Conservation (phyloP, 441 rosid genomes). For the Aquilaria agallochum region DNA sequence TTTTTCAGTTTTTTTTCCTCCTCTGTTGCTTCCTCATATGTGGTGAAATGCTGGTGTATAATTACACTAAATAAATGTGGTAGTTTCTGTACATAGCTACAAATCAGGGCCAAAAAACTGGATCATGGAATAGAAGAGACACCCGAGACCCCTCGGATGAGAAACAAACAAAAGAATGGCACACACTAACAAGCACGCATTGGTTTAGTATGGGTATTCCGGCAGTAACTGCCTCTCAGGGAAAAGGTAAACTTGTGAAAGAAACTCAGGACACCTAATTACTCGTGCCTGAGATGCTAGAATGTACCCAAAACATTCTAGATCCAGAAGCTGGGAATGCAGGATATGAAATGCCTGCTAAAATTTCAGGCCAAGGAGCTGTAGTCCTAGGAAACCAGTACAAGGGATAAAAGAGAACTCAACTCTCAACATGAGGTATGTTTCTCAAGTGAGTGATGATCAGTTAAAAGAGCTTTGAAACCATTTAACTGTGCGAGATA, state of each 20-base stretch:
- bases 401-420: conserved; percentile 26
- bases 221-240: conserved; percentile 24
- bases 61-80: conserved; percentile 54
- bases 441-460: conserved; percentile 21
- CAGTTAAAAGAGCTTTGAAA: conserved; percentile 18
- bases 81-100: conserved; percentile 75
- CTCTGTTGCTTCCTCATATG: conserved; percentile 42
- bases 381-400: conserved; percentile 47
- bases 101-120: conserved; percentile 48
- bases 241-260: conserved; percentile 24
- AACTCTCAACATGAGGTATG: conserved; percentile 19
- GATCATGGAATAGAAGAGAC: conserved; percentile 31
- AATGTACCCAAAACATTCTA: conserved; percentile 73
- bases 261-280: conserved; percentile 45
- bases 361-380: conserved; percentile 74
- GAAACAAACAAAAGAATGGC: conserved; percentile 49
- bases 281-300: conserved; percentile 61
- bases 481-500: conserved; percentile 23
- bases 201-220: conserved; percentile 28
- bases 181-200: conserved; percentile 44
- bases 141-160: conserved; percentile 36
- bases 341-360: conserved; percentile 67
- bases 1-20: conserved; percentile 22
- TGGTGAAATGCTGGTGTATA: conserved; percentile 65
- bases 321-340: conserved; percentile 48